These are phyloP conservation scores for Lasiodiplodia hormozganensis DNA, from an alignment of 2,329 filamentous ascomycete genomes.

Conservation along the genomic window DNA sequence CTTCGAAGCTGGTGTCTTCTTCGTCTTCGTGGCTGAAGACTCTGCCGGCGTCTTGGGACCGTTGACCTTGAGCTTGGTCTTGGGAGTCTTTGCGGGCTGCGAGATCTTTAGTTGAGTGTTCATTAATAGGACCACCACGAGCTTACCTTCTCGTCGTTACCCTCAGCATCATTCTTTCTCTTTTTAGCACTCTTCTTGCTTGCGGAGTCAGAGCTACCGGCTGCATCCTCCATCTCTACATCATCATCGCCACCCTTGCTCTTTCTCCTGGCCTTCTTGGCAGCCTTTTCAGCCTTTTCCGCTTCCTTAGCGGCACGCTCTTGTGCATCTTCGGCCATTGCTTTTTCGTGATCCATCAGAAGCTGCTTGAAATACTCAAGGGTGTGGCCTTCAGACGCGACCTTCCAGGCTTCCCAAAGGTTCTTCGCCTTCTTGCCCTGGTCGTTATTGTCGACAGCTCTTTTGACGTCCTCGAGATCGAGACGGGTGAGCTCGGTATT, in stretches of 20 bases:
- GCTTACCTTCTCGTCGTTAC: conserved; percentile 66
- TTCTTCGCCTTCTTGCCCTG: conserved; percentile 80
- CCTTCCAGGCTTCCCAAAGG: conserved; percentile 77
- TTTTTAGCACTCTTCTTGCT: conserved; percentile 61
- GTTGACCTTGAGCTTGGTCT: conserved; percentile 57
- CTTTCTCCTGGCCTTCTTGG: conserved; percentile 49
- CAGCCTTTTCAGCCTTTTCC: conserved; percentile 63
- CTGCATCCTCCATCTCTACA: conserved; percentile 49
- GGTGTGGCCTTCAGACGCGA: conserved; percentile 79
- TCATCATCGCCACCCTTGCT: conserved; percentile 44
- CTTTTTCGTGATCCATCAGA: conserved; percentile 65
- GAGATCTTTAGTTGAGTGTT: conserved; percentile 2
- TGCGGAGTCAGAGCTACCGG: conserved; percentile 47
- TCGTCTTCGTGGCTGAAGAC: conserved; percentile 44
- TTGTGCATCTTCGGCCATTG: conserved; percentile 63
- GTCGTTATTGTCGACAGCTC: conserved; percentile 72
- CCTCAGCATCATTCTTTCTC: conserved; percentile 75
- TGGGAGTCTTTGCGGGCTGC: conserved; percentile 58
- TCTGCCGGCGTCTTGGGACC: conserved; percentile 45
- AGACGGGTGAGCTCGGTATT: conserved; percentile 84
- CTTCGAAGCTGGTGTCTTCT: conserved; percentile 41
- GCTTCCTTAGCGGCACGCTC: conserved; percentile 71
- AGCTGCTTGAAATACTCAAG: conserved; percentile 85
- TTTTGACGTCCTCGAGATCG: conserved; percentile 73
- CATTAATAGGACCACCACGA: background rate